Evolutionary conservation across 176 grass and related monocot species (phyloP).

Genomic region (Triticum monococcum): DNA sequence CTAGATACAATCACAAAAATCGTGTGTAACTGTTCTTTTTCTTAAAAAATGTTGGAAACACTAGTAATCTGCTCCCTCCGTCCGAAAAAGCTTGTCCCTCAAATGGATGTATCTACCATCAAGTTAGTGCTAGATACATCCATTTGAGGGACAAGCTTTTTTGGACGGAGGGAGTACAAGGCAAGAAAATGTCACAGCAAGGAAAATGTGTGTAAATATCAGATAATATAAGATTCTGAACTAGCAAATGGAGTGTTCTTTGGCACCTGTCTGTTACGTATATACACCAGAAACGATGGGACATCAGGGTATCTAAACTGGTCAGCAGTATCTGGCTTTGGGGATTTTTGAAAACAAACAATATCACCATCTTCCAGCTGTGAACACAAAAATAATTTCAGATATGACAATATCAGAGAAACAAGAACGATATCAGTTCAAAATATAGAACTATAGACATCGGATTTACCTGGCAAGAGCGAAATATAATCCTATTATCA

Average conservation of each 20-base stretch:
- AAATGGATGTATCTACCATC: too few species aligned
- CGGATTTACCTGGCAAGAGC: constrained; percentile 73
- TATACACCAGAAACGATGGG: constrained; percentile 90
- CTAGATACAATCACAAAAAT: constrained; percentile 19
- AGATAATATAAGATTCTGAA: neutral
- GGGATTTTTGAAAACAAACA: constrained; percentile 84
- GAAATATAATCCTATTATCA: constrained; percentile 72
- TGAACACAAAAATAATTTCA: constrained; percentile 26
- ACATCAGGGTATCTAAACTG: constrained; percentile 78
- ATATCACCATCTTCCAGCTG: constrained; percentile 99
- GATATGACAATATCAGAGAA: constrained; percentile 26
- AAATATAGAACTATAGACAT: constrained; percentile 14
- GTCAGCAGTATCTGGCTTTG: constrained; percentile 51
- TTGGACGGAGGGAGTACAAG: neutral
- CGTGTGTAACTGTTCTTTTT: neutral
- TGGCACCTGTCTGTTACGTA: constrained; percentile 86
- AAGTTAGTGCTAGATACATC: too few species aligned
- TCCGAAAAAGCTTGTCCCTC: too few species aligned
- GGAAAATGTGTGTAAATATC: neutral
- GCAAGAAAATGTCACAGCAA: neutral
- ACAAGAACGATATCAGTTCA: constrained; percentile 10
- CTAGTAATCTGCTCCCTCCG: neutral
- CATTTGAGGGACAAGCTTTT: too few species aligned
- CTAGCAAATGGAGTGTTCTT: neutral
- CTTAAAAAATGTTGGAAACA: neutral